phyloP scores from a whole-genome alignment of 2,329 filamentous ascomycete genomes.

The Tolypocladium inflatum region DNA sequence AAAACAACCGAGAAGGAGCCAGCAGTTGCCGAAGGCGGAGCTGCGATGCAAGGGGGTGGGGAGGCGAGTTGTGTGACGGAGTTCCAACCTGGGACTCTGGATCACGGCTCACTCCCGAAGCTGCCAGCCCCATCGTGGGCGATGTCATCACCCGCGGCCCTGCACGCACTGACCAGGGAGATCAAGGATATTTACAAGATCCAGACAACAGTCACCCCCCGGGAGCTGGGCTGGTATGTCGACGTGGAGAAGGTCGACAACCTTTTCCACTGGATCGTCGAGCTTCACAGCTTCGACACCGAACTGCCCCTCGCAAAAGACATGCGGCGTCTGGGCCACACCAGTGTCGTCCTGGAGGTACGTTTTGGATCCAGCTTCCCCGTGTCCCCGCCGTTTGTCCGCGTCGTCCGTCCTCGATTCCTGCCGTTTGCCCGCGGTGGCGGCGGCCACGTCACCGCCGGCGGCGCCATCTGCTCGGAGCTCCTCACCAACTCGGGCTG shows the following conservation, averaged over 20 bases:
- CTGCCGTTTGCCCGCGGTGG: slow-evolving; percentile 62
- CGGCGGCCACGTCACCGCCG: slow-evolving; percentile 76
- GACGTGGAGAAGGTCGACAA: slow-evolving; percentile 58
- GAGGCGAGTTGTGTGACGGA: slow-evolving; percentile 13
- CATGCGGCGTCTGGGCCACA: slow-evolving; percentile 52
- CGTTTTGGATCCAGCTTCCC: slow-evolving; percentile 73
- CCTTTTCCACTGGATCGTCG: slow-evolving; percentile 85
- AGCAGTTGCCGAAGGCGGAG: background rate
- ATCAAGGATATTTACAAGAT: slow-evolving; percentile 53
- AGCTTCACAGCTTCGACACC: slow-evolving; percentile 72
- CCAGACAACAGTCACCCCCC: slow-evolving; percentile 52
- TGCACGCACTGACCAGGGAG: slow-evolving; percentile 30
- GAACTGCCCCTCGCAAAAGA: slow-evolving; percentile 62
- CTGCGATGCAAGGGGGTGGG: background rate
- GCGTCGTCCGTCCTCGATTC: slow-evolving; percentile 74
- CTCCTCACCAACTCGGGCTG: slow-evolving; percentile 77
- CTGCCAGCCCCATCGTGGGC: slow-evolving; percentile 34
- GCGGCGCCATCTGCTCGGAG: slow-evolving; percentile 79
- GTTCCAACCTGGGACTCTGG: slow-evolving; percentile 59
- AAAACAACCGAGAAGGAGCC: no score
- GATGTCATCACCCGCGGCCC: slow-evolving; percentile 15
- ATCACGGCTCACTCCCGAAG: slow-evolving; percentile 50
- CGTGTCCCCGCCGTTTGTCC: slow-evolving; percentile 72
- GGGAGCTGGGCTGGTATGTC: slow-evolving; percentile 74
- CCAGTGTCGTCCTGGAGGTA: slow-evolving; percentile 70